Base-by-base conservation (phyloP, 495 filamentous ascomycete species). In the Podospora pseudopauciseta region DNA sequence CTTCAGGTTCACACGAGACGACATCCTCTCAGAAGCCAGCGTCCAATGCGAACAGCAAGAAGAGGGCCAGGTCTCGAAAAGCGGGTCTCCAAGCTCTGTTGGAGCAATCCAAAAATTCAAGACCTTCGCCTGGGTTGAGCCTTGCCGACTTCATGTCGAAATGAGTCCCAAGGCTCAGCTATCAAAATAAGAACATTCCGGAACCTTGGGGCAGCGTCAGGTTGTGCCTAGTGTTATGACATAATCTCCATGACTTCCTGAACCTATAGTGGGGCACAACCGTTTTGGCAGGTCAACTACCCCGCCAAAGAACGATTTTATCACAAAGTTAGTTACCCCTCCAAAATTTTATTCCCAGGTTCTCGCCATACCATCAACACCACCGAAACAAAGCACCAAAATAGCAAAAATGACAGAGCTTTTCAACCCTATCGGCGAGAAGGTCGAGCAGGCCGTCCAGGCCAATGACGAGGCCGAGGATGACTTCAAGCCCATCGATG, bases 401-500 rank as follows among this genome's bases (percentile, higher is more conserved):
- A 16, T 56, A 70, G 23, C 32, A 70, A 77, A 71, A 39, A 78
- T 78, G 76, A 54, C 74, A 59, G 80, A 85, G 13, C 80, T 83
- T 68, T 87, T 86, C 74, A 80, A 85, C 61, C 76, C 84, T 54
- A 82, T 87, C 70, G 85, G 85, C 67, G 77, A 84, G 67, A 84
- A 85, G 77, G 85, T 79, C 58, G 81, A 81, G 62, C 75, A 85
- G 63, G 76, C 84, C 16, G 78, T 76, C 34, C 72, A 80, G 27
- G 64, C 79, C 5, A 78, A 80, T 44, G 77, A 72, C 32, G 68
- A 65, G 27, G 66, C 64, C 55, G 76, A 83, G 27, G 87, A 86
- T 13, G 82, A 84, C 16, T 79, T 80, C 62, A 88, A 81, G 72
- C 78, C 87, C 6, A 88, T 91, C 28, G 90, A 93, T 68, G 78